These are phyloP conservation scores for Mucor indicus DNA, from an alignment of 371 early-diverging fungal species.

Conservation along the genomic window DNA sequence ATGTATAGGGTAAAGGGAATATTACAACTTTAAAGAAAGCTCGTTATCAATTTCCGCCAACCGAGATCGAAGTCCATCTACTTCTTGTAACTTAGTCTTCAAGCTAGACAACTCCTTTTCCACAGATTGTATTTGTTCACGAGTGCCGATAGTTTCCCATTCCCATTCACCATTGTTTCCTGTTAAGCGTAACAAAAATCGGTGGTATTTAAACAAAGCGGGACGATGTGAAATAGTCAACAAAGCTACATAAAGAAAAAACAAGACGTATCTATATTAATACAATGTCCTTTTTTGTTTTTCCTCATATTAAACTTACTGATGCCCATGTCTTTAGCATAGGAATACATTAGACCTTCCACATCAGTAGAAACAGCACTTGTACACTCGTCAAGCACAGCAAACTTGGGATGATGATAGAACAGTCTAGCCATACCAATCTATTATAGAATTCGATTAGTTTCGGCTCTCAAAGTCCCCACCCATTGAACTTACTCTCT, in stretches of 20 bases:
- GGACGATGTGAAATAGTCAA: slow-evolving; percentile 90
- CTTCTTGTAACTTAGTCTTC: slow-evolving; percentile 71
- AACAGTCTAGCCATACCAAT: slow-evolving; percentile 72
- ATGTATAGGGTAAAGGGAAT: background rate
- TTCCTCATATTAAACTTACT: slow-evolving; percentile 29
- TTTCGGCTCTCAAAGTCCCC: background rate
- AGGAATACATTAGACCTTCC: slow-evolving; percentile 86
- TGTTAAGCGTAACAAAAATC: slow-evolving; percentile 63
- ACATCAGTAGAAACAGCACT: slow-evolving; percentile 86
- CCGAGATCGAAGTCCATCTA: slow-evolving; percentile 65
- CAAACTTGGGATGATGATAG: slow-evolving; percentile 85
- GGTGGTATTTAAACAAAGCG: slow-evolving; percentile 85
- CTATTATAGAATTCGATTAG: slow-evolving; percentile 19
- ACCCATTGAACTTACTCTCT: slow-evolving; percentile 58
- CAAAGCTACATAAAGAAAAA: slow-evolving; percentile 41
- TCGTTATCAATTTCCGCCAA: slow-evolving; percentile 67
- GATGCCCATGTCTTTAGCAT: slow-evolving; percentile 83
- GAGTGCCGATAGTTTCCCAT: slow-evolving; percentile 71
- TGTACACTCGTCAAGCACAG: slow-evolving; percentile 79
- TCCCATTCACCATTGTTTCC: slow-evolving; percentile 82
- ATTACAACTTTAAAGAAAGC: slow-evolving; percentile 43
- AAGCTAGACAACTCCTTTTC: slow-evolving; percentile 78
- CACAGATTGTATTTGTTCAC: slow-evolving; percentile 74
- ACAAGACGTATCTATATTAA: background rate
- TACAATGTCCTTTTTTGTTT: background rate